phyloP scores from a whole-genome alignment of 495 filamentous ascomycete genomes.

The Tuber magnatum region DNA sequence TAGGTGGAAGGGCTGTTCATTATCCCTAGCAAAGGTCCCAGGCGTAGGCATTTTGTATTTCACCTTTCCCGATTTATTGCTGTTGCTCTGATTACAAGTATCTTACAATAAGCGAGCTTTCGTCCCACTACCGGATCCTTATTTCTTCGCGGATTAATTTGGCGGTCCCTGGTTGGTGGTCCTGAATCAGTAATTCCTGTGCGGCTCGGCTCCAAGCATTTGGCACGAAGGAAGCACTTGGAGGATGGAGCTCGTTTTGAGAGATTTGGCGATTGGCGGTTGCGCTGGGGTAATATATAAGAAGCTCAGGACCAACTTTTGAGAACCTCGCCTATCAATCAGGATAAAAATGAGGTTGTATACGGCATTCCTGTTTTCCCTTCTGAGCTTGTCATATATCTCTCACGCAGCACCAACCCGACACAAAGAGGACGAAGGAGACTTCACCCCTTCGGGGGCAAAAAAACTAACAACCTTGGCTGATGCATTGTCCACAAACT shows the following conservation, averaged over 20 bases:
- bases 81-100: too few species aligned
- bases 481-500: constrained; percentile 43
- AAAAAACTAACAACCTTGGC: constrained; percentile 46
- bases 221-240: too few species aligned
- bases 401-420: constrained; percentile 15
- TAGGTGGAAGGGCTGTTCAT: too few species aligned
- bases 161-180: not conserved
- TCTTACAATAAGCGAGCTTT: too few species aligned
- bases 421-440: not conserved
- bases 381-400: constrained; percentile 11
- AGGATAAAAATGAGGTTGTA: not conserved
- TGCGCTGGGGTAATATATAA: not conserved
- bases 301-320: not conserved
- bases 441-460: not conserved
- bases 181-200: not conserved
- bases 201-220: not conserved
- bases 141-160: not conserved
- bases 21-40: too few species aligned
- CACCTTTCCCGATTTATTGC: too few species aligned
- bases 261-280: not conserved
- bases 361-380: not conserved
- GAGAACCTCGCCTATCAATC: not conserved
- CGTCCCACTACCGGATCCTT: too few species aligned
- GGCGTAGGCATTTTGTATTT: too few species aligned
- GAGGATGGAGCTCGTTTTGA: too few species aligned